Evolutionary conservation across 768 basidiomycete species (phyloP), one percentile per base, ranked within the genome.

Genomic region (Jaapia argillacea): DNA sequence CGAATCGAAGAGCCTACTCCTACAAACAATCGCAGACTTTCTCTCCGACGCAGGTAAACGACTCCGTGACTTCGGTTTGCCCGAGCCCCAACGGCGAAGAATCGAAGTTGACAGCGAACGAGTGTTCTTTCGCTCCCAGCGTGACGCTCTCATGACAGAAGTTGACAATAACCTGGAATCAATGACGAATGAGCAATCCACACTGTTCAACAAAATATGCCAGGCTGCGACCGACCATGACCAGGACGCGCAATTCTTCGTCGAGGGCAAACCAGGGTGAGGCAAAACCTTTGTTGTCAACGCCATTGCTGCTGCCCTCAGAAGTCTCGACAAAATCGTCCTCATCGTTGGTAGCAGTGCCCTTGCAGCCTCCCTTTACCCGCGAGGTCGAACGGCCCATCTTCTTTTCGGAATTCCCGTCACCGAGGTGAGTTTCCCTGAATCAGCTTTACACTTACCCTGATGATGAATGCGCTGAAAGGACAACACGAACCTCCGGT

Each of bases 261-360:
- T 70, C 5, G 61, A 68, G 47, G 66, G 68, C 2, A 60, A 62
- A 42, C 66, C 67, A 2, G 68, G 68, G 0, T 48, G 63, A 3
- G 69, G 67, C 0, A 71, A 71, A 49, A 70, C 67, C 0, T 65
- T 56, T 26, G 24, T 68, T 1, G 45, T 64, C 1, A 60, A 60
- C 26, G 53, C 65, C 0, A 41, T 71, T 4, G 63, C 61, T 38
- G 58, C 58, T 44, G 50, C 47, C 22, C 33, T 68, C 0, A 49
- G 66, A 6, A 41, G 52, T 1, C 25, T 23, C 1, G 56, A 55
- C 1, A 41, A 53, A 16, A 63, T 69, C 21, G 57, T 64, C 0
- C 40, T 68, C 21, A 50, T 64, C 2, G 64, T 58, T 1, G 68
- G 65, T 0, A 62, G 64, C 3, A 60, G 68, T 2, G 65, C 61